Base-by-base conservation (phyloP, 2,329 filamentous ascomycete genomes). In the Aspergillus eucalypticola region DNA sequence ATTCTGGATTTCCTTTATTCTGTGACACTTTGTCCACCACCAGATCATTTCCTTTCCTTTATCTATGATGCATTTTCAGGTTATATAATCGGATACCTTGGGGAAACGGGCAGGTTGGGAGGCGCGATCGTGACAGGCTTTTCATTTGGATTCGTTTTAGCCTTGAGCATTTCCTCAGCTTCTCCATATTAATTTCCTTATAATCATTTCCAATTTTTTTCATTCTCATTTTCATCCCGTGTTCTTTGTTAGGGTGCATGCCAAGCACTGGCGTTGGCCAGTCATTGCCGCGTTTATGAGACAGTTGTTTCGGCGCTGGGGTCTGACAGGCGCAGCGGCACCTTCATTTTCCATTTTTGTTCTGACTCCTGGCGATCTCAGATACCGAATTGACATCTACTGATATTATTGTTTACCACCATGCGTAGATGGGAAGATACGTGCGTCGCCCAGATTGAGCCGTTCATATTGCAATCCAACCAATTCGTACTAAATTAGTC, bases 321-420 rank as follows among this genome's bases (percentile, higher is more conserved):
- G 48, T 50, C 53, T 53, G n/a, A 39, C 46, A 42, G 50, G 44
- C 53, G 32, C 32, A 35, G 32, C 32, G 32, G 32, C 32, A 35
- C 32, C 54, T 46, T 44, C 42, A 42, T 46, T 51, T 60, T 56
- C 51, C 41, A n/a, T 38, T 58, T 60, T 63, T 56, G 59, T 61
- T 64, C 63, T 63, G 60, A 61, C 55, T 64, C 63, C 63, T 63
- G 63, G 63, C 58, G 63, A 64, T 61, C 60, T 63, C 56, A 64
- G 58, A 60, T 62, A 48, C 56, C 50, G 27, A 19, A 41, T 53
- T 38, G 27, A 23, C 50, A 23, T 51, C n/a, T 29, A 32, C 15
- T n/a, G 29, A 38, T 35, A 35, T 11, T 35, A 13, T 35, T 35
- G 5, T 11, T 35, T 17, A 38, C 17, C 27, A 21, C 27, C 27